Conservation (phyloP, 148 eudicot species). For the Rhododendron ovatum region DNA sequence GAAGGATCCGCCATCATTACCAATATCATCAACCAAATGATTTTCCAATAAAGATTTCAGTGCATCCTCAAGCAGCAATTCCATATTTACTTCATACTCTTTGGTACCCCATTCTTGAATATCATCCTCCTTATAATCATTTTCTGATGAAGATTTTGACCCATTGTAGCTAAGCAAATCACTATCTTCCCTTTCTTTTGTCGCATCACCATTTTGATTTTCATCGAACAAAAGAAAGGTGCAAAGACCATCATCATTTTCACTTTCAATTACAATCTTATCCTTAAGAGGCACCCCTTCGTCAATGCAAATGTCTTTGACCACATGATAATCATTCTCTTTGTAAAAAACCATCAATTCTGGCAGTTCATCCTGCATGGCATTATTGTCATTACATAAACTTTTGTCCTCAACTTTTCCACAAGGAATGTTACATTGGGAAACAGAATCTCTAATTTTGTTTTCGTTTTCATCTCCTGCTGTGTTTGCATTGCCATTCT, state of each 20-base stretch:
- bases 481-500: neutral
- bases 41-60: constrained; percentile 15
- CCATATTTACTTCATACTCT: constrained; percentile 4
- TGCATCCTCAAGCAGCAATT: constrained; percentile 12
- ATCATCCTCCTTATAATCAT: constrained; percentile 7
- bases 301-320: constrained; percentile 80
- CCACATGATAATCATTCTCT: constrained; percentile 46
- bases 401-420: constrained; percentile 13
- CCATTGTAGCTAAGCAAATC: constrained; percentile 17
- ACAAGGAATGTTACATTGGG: constrained; percentile 4
- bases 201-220: constrained; percentile 12
- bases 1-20: neutral
- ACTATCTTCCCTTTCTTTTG: constrained; percentile 15
- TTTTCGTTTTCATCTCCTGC: constrained; percentile 12
- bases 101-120: constrained; percentile 11
- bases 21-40: constrained; percentile 19
- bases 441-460: neutral
- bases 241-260: constrained; percentile 19
- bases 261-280: constrained; percentile 31
- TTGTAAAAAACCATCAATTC: constrained; percentile 52
- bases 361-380: constrained; percentile 56
- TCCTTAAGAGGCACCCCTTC: constrained; percentile 52
- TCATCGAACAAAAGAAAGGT: constrained; percentile 13
- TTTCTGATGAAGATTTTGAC: constrained; percentile 23
- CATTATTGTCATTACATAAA: constrained; percentile 43